phyloP scores from a whole-genome alignment of 1,139 yeast species.

The Nakaseomyces kungkrabaensis region DNA sequence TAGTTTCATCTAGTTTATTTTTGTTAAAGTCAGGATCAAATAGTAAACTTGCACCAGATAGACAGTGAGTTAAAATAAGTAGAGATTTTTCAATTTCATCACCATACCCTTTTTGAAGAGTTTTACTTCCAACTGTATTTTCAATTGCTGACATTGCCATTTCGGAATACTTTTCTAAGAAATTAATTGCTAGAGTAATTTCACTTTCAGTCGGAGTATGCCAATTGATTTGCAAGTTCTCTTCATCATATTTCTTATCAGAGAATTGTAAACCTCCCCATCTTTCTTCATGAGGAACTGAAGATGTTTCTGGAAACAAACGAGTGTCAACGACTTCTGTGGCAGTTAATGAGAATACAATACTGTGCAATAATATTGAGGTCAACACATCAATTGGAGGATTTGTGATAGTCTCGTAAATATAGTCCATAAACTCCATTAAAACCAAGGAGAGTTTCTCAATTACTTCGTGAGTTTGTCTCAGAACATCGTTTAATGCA shows the following conservation, averaged over 20 bases:
- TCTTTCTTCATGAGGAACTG: slow-evolving; percentile 36
- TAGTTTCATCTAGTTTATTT: slow-evolving; percentile 15
- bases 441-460: slow-evolving; percentile 40
- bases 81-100: slow-evolving; percentile 50
- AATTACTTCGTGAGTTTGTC: slow-evolving; percentile 52
- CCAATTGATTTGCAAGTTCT: slow-evolving; percentile 59
- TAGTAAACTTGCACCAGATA: slow-evolving; percentile 68
- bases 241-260: slow-evolving; percentile 34
- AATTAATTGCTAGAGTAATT: slow-evolving; percentile 49
- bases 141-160: slow-evolving; percentile 36
- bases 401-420: slow-evolving; percentile 59
- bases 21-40: slow-evolving; percentile 53
- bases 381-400: slow-evolving; percentile 40
- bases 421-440: slow-evolving; percentile 38
- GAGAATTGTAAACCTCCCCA: slow-evolving; percentile 71
- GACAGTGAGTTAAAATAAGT: slow-evolving; percentile 46
- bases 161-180: slow-evolving; percentile 42
- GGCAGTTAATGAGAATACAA: slow-evolving; percentile 55
- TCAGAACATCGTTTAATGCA: slow-evolving; percentile 60
- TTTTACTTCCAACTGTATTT: slow-evolving; percentile 17
- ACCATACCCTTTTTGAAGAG: slow-evolving; percentile 13
- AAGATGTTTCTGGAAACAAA: slow-evolving; percentile 37
- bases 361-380: slow-evolving; percentile 52
- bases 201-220: slow-evolving; percentile 54
- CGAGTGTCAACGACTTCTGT: slow-evolving; percentile 48